phyloP scores from a whole-genome alignment of 192 early-diverging fungal genomes.

The Gryganskiella cystojenkinii region DNA sequence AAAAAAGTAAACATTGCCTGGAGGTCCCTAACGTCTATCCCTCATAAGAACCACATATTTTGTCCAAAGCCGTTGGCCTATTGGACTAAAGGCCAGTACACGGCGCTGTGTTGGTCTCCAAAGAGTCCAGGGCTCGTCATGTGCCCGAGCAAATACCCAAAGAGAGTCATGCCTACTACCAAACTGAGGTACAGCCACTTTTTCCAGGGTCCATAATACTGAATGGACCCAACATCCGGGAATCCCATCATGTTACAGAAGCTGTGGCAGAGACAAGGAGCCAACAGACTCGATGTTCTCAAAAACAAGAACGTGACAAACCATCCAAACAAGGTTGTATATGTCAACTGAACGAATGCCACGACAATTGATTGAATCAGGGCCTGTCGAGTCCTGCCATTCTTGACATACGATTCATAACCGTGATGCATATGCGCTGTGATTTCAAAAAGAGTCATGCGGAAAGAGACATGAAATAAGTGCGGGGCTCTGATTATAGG shows the following conservation, averaged over 20 bases:
- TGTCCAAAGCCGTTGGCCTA: not conserved
- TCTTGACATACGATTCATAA: constrained; percentile 61
- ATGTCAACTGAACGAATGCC: constrained; percentile 70
- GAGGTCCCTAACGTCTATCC: no score
- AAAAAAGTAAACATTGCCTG: no score
- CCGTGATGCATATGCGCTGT: constrained; percentile 79
- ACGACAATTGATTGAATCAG: constrained; percentile 48
- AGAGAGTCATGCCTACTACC: constrained; percentile 36
- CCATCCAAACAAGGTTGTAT: constrained; percentile 86
- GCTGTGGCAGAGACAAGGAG: constrained; percentile 68
- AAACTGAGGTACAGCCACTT: constrained; percentile 23
- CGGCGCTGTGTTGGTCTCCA: constrained; percentile 8
- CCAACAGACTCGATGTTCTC: constrained; percentile 64
- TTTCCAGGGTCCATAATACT: constrained; percentile 25
- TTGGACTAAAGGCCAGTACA: constrained; percentile 8
- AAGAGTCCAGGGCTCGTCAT: constrained; percentile 39
- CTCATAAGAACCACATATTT: no score
- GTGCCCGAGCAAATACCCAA: constrained; percentile 28
- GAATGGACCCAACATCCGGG: constrained; percentile 62
- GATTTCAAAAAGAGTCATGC: not conserved
- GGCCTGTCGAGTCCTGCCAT: constrained; percentile 50
- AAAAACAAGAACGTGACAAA: constrained; percentile 75
- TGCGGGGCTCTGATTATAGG: no score
- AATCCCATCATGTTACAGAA: constrained; percentile 86
- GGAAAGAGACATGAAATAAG: no score